Base-by-base conservation (phyloP, 495 filamentous ascomycete genomes). In the Penicillium simplicissimum region DNA sequence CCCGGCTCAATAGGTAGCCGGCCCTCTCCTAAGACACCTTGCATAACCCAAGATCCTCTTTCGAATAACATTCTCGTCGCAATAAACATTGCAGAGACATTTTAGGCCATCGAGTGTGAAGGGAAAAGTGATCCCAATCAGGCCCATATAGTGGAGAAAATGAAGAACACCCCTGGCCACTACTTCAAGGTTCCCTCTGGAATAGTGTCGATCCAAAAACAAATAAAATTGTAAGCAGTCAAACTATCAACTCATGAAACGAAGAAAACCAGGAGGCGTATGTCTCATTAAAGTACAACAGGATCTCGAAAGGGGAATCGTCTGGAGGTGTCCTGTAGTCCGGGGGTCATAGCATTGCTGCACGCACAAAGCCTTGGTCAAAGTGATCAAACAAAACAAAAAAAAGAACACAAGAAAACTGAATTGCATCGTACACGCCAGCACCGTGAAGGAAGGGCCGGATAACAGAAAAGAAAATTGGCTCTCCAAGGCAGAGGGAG, bases 241-340 rank as follows among this genome's bases (percentile, higher is more conserved):
- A 65, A 73, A 71, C 66, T 72, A 77, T 76, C 36, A 38, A 72
- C 68, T 63, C 31, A 63, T 45, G 70, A 71, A 68, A 64, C 25
- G 51, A 70, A 75, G 57, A 47, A 42, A 55, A 58, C 36, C 33
- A 58, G 10, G n/a, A 61, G 60, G 60, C 62, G 67, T 71, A 74
- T 74, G 68, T 71, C 72, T 76, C 72, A 74, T 73, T 68, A 74
- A 52, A 64, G 69, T 67, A 71, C 69, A 66, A 55, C 68, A 66
- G 67, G 69, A 71, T 67, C 59, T 64, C 57, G 33, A 63, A 66
- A 53, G 58, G 61, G 57, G 56, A 60, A 60, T 53, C 57, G 48
- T 67, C 63, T 60, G 62, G 60, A 65, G 62, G 64, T 69, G 65
- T 68, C 64, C 67, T 67, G 64, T 25, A 55, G 67, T 66, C 52